Evolutionary conservation across 345 rosid species (phyloP).

Genomic region (Salix purpurea): DNA sequence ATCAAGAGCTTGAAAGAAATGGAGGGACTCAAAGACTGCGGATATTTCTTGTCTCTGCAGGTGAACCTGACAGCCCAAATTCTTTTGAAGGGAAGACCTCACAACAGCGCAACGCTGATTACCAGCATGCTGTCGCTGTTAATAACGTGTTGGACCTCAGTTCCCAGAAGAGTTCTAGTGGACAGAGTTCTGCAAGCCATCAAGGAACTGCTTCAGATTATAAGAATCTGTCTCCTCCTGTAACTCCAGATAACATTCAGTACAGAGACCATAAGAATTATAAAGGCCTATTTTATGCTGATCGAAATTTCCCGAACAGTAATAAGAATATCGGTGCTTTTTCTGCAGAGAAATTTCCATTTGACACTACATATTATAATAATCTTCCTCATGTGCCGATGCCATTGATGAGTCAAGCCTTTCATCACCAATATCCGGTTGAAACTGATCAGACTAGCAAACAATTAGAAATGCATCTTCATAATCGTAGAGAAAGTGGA

Average conservation of each 20-base stretch:
- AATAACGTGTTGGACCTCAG: slow-evolving; percentile 58
- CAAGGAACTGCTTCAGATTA: slow-evolving; percentile 47
- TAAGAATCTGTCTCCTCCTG: slow-evolving; percentile 45
- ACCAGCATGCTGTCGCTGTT: slow-evolving; percentile 61
- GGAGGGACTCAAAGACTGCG: slow-evolving; percentile 69
- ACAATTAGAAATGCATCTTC: slow-evolving; percentile 30
- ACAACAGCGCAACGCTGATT: slow-evolving; percentile 44
- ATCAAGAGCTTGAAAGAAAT: slow-evolving; percentile 52
- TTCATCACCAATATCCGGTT: slow-evolving; percentile 27
- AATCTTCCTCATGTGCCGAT: slow-evolving; percentile 29
- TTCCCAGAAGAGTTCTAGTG: slow-evolving; percentile 46
- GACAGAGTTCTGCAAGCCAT: slow-evolving; percentile 45
- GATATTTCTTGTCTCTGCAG: slow-evolving; percentile 59
- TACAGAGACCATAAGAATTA: slow-evolving; percentile 26
- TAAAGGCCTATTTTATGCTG: slow-evolving; percentile 14
- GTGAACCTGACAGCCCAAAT: slow-evolving; percentile 51
- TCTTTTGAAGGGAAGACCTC: slow-evolving; percentile 42
- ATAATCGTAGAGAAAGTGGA: slow-evolving; percentile 41
- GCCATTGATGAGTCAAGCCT: slow-evolving; percentile 31
- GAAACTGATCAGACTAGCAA: slow-evolving; percentile 30
- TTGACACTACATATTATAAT: slow-evolving; percentile 33
- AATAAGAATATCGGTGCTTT: slow-evolving; percentile 22
- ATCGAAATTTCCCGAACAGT: slow-evolving; percentile 13
- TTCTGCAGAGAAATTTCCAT: slow-evolving; percentile 17
- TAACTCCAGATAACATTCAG: slow-evolving; percentile 40